Base-by-base conservation (phyloP, 495 filamentous ascomycete genomes). In the Rhypophila decipiens region DNA sequence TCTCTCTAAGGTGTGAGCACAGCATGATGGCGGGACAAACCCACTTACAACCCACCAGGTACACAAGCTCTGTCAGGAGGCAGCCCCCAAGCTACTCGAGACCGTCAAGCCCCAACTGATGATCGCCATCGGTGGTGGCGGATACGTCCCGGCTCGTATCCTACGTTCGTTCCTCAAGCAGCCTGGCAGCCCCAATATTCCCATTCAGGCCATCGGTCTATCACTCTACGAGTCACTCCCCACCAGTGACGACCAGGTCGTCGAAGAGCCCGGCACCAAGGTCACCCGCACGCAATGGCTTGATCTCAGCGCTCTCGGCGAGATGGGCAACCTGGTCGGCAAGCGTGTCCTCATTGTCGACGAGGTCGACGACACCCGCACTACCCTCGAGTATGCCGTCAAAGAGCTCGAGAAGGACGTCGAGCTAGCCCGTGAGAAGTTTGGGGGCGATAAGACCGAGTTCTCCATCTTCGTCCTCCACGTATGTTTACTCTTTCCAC, bases 241-340 rank as follows among this genome's bases (percentile, higher is more conserved):
- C 47, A 58, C 57, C 24, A 69, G 73, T 39, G 76, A 86, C 57
- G 67, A 72, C 47, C 53, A 64, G 21, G 67, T 67, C 39, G 60
- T 72, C 36, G 90, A 95, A 66, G 66, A 73, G 47, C 80, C 83
- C 22, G 93, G 94, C 44, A 95, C 87, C 53, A 93, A 95, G 68
- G 93, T 99, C 47, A 97, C 87, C 27, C 85, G 94, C 53, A 97
- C 94, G 29, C 93, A 99, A 75, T 99, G 93, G 93, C 79, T 99
- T 36, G 93, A 99, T 66, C 74, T 99, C 50, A 83, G 77, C 58
- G 86, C 84, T 35, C 75, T 97, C 33, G 78, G 78, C 51, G 84
- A 90, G 62, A 96, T 95, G 80, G 76, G 83, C 62, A 93, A 88
- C 70, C 67, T 99, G 59, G 85, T 99, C 50, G 93, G 93, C 61